Percentiles rank a stretch among this genome's conserved stretches.
phyloP scores from a whole-genome alignment of 805 yeast species.

The Diddensiella transvaalensis region DNA sequence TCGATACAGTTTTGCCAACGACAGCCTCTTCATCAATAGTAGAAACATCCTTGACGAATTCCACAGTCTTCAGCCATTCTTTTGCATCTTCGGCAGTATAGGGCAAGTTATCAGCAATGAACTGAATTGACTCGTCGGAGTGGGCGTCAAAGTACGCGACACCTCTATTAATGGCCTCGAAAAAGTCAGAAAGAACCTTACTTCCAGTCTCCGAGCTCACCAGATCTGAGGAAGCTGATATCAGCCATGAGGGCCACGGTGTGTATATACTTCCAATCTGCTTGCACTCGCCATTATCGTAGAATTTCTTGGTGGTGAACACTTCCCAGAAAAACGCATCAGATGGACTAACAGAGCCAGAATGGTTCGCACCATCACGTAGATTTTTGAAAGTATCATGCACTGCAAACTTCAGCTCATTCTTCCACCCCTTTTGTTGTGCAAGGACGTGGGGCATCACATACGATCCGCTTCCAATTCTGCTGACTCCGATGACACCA shows the following conservation, averaged over 20 bases:
- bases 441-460: slow-evolving; percentile 88
- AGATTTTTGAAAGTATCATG: slow-evolving; percentile 68
- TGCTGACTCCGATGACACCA: slow-evolving; percentile 67
- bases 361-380: slow-evolving; percentile 71
- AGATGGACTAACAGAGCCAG: slow-evolving; percentile 42
- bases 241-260: slow-evolving; percentile 97
- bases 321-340: slow-evolving; percentile 97
- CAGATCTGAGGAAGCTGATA: slow-evolving; percentile 49
- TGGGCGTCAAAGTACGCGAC: slow-evolving; percentile 59
- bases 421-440: slow-evolving; percentile 49
- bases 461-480: slow-evolving; percentile 84
- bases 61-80: slow-evolving; percentile 78
- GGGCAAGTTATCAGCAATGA: slow-evolving; percentile 65
- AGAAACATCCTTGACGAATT: slow-evolving; percentile 49
- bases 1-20: slow-evolving; percentile 50
- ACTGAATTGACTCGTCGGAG: slow-evolving; percentile 60
- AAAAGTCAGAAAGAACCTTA: slow-evolving; percentile 39
- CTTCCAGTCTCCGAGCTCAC: slow-evolving; percentile 29
- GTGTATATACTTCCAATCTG: slow-evolving; percentile 84
- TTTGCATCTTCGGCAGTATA: slow-evolving; percentile 73
- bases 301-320: slow-evolving; percentile 83
- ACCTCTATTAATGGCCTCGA: slow-evolving; percentile 61
- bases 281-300: slow-evolving; percentile 75
- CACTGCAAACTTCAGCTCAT: slow-evolving; percentile 47
- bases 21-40: slow-evolving; percentile 49